Evolutionary conservation across 2,329 filamentous ascomycete genomes (phyloP), one percentile per base, ranked within the genome.

Genomic region (Fusarium verrucosum): DNA sequence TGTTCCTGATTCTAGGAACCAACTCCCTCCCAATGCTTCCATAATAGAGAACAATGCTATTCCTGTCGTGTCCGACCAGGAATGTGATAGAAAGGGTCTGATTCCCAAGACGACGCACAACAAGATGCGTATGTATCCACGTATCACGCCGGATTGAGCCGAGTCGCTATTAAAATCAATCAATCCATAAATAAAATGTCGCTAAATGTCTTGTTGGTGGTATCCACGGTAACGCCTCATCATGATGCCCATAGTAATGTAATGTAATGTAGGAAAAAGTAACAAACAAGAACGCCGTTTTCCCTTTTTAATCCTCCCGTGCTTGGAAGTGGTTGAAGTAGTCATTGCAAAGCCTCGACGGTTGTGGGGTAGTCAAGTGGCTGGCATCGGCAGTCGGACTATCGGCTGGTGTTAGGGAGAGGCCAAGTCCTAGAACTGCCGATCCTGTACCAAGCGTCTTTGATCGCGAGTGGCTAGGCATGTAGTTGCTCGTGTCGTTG

Each of bases 381-480:
- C 50, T 44, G 17, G 46, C 43, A 23, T 68, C 62, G 14, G 60
- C 28, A 28, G 58, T 58, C 17, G 72, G 71, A 16, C 64, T 66
- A 25, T 73, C 73, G 37, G 65, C 56, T 26, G 70, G 72, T 10
- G 71, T 74, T 20, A 74, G 55, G 17, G 68, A 66, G 33, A 72
- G 64, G 8, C 66, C 73, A 13, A 72, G 44, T 3, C 70, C 72
- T 19, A 70, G 26, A 23, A 58, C 61, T 16, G 64, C 64, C 23
- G 65, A 68, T 46, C 70, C 65, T 11, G 62, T 58, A 30, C 67
- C 58, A 50, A 74, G 70, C 2, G 77, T 78, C 73, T 74, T 76
- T 50, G 77, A 77, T n/a, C 77, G 75, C 47, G 54, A 67, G 62
- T 77, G 77, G 11, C 72, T 65, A 30, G 73, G 70, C 22, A 75